Evolutionary conservation across 352 stramenopile genomes (phyloP).

Genomic region (Phytophthora ramorum): DNA sequence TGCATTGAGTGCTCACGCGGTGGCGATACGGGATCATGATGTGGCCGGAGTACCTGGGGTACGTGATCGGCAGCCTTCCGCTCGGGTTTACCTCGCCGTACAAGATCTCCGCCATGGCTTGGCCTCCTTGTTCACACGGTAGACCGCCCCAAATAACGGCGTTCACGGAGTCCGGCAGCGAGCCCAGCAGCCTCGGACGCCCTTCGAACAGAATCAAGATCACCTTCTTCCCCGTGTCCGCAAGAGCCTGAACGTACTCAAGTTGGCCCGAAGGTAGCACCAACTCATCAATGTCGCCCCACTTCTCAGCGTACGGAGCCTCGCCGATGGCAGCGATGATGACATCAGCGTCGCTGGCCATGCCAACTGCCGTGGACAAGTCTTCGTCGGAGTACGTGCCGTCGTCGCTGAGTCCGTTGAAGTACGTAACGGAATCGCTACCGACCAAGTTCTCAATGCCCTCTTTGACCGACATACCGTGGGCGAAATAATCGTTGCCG

Average conservation of each 20-base stretch:
- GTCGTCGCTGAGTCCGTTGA: constrained; percentile 38
- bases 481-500: constrained; percentile 60
- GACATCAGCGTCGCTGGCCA: constrained; percentile 32
- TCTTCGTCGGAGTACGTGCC: constrained; percentile 37
- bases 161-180: constrained; percentile 67
- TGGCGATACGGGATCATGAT: constrained; percentile 80
- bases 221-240: constrained; percentile 65
- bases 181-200: constrained; percentile 54
- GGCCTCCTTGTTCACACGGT: constrained; percentile 78
- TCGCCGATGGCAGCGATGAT: constrained; percentile 45
- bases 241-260: constrained; percentile 71
- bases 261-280: constrained; percentile 65
- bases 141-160: constrained; percentile 78
- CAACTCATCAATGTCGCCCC: constrained; percentile 80
- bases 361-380: constrained; percentile 23
- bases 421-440: constrained; percentile 36
- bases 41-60: constrained; percentile 65
- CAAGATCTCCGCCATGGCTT: constrained; percentile 86
- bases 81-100: constrained; percentile 83
- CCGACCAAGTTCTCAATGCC: constrained; percentile 33
- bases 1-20: constrained; percentile 56
- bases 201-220: constrained; percentile 77
- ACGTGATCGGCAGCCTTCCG: constrained; percentile 81
- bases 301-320: constrained; percentile 66
- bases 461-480: constrained; percentile 42